These are phyloP conservation scores for Purpureocillium lavendulum DNA, from an alignment of 2,329 filamentous ascomycete species.

Conservation along the genomic window DNA sequence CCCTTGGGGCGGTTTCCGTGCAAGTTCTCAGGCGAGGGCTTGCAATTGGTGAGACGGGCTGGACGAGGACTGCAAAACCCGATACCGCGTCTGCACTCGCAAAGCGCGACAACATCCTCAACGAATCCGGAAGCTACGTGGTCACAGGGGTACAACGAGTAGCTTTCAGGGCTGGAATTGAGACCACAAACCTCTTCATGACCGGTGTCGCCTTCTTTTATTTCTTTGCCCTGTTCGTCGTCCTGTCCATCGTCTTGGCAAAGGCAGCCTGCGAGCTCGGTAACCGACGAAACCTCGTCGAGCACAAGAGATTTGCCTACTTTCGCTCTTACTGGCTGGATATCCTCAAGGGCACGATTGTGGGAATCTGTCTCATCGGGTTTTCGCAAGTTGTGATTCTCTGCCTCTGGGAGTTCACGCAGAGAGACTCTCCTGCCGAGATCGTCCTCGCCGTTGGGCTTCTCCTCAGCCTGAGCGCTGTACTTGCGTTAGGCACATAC, in stretches of 20 bases:
- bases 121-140: conserved; percentile 43
- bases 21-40: conserved; percentile 60
- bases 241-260: conserved; percentile 65
- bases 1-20: conserved; percentile 66
- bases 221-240: conserved; percentile 68
- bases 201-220: conserved; percentile 85
- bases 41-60: conserved; percentile 25
- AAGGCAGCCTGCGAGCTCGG: conserved; percentile 72
- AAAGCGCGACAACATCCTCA: conserved; percentile 45
- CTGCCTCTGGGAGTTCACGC: conserved; percentile 87
- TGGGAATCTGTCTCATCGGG: conserved; percentile 80
- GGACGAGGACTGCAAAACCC: too few species aligned
- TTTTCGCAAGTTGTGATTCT: conserved; percentile 86
- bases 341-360: conserved; percentile 86
- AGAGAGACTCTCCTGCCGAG: conserved; percentile 76
- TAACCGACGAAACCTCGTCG: conserved; percentile 67
- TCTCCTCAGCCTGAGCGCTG: conserved; percentile 66
- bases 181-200: conserved; percentile 85
- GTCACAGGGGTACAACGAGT: conserved; percentile 83
- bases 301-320: conserved; percentile 76
- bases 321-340: conserved; percentile 92
- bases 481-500: conserved; percentile 74
- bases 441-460: conserved; percentile 82
- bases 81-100: conserved; percentile 11
- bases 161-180: conserved; percentile 75